Evolutionary conservation across 306 rosid genomes (phyloP).

Genomic region (Cucumis hystrix): DNA sequence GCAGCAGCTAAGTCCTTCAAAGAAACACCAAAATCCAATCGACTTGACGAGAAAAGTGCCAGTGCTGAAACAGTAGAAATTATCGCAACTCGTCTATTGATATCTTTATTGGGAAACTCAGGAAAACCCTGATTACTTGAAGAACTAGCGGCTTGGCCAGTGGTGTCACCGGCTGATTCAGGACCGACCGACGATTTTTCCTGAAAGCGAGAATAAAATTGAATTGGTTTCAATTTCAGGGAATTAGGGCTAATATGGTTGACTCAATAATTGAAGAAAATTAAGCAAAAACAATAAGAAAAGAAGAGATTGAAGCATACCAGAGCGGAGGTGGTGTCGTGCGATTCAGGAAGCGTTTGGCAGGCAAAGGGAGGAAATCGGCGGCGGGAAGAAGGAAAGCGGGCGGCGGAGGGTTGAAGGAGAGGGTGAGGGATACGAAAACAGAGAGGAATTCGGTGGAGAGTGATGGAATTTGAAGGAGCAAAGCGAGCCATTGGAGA

Average conservation of each 20-base stretch:
- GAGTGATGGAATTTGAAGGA: slow-evolving; percentile 30
- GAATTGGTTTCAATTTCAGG: not conserved
- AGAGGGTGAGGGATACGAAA: slow-evolving; percentile 20
- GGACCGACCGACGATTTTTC: slow-evolving; percentile 20
- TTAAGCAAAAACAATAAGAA: no score
- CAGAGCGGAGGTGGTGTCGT: slow-evolving; percentile 34
- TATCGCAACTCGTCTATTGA: slow-evolving; percentile 47
- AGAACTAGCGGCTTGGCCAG: slow-evolving; percentile 24
- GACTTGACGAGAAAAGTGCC: slow-evolving; percentile 48
- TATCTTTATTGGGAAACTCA: slow-evolving; percentile 44
- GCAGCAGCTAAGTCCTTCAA: slow-evolving; percentile 67
- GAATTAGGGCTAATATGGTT: not conserved
- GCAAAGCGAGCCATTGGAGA: slow-evolving; percentile 55
- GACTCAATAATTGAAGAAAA: not conserved
- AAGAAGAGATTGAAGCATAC: slow-evolving; percentile 13
- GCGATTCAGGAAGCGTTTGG: slow-evolving; percentile 39
- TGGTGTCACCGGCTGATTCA: slow-evolving; percentile 13
- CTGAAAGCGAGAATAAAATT: slow-evolving; percentile 9
- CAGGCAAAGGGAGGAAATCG: slow-evolving; percentile 34
- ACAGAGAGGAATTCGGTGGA: slow-evolving; percentile 50
- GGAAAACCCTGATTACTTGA: slow-evolving; percentile 22
- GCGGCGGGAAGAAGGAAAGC: slow-evolving; percentile 10
- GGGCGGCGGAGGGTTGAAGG: slow-evolving; percentile 6
- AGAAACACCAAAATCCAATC: slow-evolving; percentile 90
- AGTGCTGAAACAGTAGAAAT: slow-evolving; percentile 64